A percentile compares a stretch with the other conserved stretches of the same genome.
Conservation (phyloP, 306 rosid species). For the Urtica urens region DNA sequence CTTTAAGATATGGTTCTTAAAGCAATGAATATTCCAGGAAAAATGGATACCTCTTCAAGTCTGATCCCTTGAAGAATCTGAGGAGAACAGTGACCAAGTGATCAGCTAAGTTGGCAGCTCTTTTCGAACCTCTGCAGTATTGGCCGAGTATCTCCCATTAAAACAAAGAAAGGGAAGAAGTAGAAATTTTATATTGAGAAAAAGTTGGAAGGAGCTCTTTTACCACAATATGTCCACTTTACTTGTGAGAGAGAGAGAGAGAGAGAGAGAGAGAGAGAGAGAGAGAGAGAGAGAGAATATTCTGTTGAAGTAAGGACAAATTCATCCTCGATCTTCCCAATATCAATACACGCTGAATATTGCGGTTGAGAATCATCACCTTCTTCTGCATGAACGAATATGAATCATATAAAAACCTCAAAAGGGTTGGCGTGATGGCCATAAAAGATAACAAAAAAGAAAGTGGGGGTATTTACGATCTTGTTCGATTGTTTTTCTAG, state of each 20-base stretch:
- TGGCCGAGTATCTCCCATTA: neutral
- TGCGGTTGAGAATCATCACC: slow-evolving; percentile 38
- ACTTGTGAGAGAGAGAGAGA: slow-evolving; percentile 55
- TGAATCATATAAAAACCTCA: slow-evolving; percentile 3
- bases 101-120: slow-evolving; percentile 60
- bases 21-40: too few species aligned
- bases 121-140: slow-evolving; percentile 41
- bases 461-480: slow-evolving; percentile 40
- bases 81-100: too few species aligned
- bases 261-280: too few species aligned
- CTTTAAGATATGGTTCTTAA: too few species aligned
- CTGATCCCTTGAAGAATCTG: too few species aligned
- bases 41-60: too few species aligned
- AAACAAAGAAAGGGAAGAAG: neutral
- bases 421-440: slow-evolving; percentile 8
- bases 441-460: slow-evolving; percentile 9
- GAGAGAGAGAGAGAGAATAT: too few species aligned
- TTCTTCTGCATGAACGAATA: slow-evolving; percentile 18
- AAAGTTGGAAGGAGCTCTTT: slow-evolving; percentile 14
- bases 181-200: neutral
- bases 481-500: slow-evolving; percentile 42
- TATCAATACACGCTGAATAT: slow-evolving; percentile 38
- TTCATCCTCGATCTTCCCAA: slow-evolving; percentile 71
- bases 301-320: slow-evolving; percentile 78
- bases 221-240: slow-evolving; percentile 63